These are phyloP conservation scores for Rugonectria rugulosa DNA, from an alignment of 2,329 filamentous ascomycete genomes.

Conservation along the genomic window DNA sequence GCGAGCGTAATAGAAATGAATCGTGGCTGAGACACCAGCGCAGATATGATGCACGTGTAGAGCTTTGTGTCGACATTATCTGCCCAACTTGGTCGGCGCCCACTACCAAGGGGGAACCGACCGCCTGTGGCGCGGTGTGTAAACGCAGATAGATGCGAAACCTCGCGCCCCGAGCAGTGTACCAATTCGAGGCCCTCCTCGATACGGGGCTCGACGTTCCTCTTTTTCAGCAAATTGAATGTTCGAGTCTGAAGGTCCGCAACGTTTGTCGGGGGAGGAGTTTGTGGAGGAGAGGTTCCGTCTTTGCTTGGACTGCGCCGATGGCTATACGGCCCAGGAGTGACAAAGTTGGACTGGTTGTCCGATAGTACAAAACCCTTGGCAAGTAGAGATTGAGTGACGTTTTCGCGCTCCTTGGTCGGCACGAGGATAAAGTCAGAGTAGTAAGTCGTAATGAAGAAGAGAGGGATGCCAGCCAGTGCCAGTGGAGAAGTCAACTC, in stretches of 20 bases:
- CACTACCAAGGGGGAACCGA: conserved; percentile 47
- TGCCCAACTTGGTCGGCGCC: conserved; percentile 56
- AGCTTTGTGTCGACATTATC: conserved; percentile 69
- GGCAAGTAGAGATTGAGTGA: conserved; percentile 78
- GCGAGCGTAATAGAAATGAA: conserved; percentile 80
- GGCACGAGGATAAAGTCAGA: conserved; percentile 96
- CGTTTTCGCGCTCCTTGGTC: conserved; percentile 73
- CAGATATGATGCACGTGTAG: conserved; percentile 69
- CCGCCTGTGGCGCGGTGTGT: conserved; percentile 48
- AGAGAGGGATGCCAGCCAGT: conserved; percentile 91
- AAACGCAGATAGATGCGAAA: conserved; percentile 49
- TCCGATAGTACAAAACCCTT: conserved; percentile 87
- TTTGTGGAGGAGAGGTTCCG: conserved; percentile 64
- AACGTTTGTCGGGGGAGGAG: conserved; percentile 79
- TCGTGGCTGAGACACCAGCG: conserved; percentile 66
- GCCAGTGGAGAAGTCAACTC: conserved; percentile 91
- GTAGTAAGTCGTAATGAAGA: conserved; percentile 99
- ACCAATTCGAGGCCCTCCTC: conserved; percentile 75
- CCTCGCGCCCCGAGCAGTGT: conserved; percentile 77
- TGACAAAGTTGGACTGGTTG: conserved; percentile 72
- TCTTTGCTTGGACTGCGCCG: conserved; percentile 43
- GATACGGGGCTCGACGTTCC: conserved; percentile 76
- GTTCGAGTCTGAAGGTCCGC: conserved; percentile 83
- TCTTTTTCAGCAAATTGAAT: conserved; percentile 81
- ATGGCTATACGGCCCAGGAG: conserved; percentile 49